Percentiles rank a stretch among this genome's conserved stretches.
These are phyloP conservation scores for Naegleria fowleri DNA, from an alignment of 208 protist species.

Conservation along the genomic window DNA sequence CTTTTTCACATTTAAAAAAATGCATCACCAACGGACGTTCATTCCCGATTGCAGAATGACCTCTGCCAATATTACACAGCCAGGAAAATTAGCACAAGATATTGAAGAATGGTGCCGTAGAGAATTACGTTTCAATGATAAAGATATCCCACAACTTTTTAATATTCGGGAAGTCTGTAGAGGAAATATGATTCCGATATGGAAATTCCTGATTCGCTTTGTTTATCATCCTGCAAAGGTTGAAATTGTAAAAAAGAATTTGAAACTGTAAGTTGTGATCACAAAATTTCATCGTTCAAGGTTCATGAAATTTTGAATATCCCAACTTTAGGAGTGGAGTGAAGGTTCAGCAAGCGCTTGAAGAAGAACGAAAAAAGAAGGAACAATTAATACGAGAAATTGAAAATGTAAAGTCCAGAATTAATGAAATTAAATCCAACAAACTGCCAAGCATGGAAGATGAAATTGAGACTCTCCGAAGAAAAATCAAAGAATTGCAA, in stretches of 20 bases:
- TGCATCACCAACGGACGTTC: neutral
- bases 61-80: neutral
- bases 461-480: neutral
- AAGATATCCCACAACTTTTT: neutral
- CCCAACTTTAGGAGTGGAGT: neutral
- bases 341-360: neutral
- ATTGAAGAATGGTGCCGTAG: neutral
- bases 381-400: neutral
- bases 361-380: neutral
- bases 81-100: neutral
- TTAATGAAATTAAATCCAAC: neutral
- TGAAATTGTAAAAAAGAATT: neutral
- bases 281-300: neutral
- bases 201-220: neutral
- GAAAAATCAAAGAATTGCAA: neutral
- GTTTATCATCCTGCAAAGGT: neutral
- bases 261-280: neutral
- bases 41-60: neutral
- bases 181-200: constrained; percentile 10
- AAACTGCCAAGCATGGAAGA: neutral
- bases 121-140: neutral
- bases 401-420: neutral
- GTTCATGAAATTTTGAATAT: neutral
- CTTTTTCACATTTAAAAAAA: neutral
- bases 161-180: neutral